These are phyloP conservation scores for Yamadazyma diddensiae DNA, from an alignment of 1,139 yeast species.

Conservation along the genomic window DNA sequence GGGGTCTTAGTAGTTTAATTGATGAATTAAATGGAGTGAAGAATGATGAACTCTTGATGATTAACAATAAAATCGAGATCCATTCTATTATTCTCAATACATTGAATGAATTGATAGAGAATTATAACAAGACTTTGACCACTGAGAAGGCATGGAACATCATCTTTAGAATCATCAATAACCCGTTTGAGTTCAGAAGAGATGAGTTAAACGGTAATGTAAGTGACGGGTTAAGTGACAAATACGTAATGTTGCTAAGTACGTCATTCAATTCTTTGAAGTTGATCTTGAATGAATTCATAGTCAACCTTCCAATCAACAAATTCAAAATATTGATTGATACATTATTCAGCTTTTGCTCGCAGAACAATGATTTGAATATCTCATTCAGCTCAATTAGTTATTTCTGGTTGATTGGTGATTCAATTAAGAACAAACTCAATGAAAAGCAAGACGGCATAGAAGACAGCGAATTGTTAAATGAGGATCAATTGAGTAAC, in stretches of 20 bases:
- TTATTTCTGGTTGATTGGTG: constrained; percentile 89
- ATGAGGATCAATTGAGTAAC: constrained; percentile 12
- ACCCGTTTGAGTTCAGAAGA: constrained; percentile 48
- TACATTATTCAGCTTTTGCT: constrained; percentile 66
- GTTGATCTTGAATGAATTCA: constrained; percentile 78
- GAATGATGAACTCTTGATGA: constrained; percentile 32
- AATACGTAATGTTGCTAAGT: constrained; percentile 47
- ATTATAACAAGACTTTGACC: constrained; percentile 54
- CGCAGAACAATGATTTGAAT: constrained; percentile 71
- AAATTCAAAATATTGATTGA: constrained; percentile 66
- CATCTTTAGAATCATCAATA: constrained; percentile 65
- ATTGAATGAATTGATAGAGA: constrained; percentile 67
- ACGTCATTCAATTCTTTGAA: constrained; percentile 79
- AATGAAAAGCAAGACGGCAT: constrained; percentile 8
- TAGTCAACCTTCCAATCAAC: constrained; percentile 62
- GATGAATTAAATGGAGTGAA: constrained; percentile 21
- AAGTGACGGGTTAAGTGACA: constrained; percentile 31
- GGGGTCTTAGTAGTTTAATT: constrained; percentile 34
- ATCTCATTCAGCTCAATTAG: constrained; percentile 89
- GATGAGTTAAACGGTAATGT: constrained; percentile 16
- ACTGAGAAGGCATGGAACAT: constrained; percentile 59
- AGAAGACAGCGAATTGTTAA: neutral
- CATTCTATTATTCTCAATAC: constrained; percentile 61
- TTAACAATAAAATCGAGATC: constrained; percentile 63
- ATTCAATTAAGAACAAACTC: constrained; percentile 49